Base-by-base conservation (phyloP, 2,329 filamentous ascomycete genomes). In the Arthroderma sp. region DNA sequence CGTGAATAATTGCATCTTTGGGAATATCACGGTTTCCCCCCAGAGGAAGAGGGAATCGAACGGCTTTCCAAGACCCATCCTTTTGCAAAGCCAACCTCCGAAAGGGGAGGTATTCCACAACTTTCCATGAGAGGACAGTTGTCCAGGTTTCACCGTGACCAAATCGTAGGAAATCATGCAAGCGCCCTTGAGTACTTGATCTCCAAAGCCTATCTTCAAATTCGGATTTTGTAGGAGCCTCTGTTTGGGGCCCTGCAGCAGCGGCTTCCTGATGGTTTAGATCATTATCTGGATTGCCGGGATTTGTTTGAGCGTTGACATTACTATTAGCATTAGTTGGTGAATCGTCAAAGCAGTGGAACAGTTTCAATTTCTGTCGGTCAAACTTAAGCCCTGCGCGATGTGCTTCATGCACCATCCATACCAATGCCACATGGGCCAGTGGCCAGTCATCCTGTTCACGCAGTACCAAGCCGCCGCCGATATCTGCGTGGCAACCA, bases 51-150 rank as follows among this genome's bases (percentile, higher is more conserved):
- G 83, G 83, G 80, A 82, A 86, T 4, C 76, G 68, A 51, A 87
- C 86, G 0, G 80, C 77, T 59, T 75, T 78, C 83, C 83, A 87
- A 3, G 46, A 47, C 38, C 53, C 53, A 40, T 57, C 51, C 0
- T 66, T 45, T 48, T 76, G 74, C 3, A 86, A 65, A 51, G 86
- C 83, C 80, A 87, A 85, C 31, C 83, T 68, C 1, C 80, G 72
- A 62, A 87, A 84, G 0, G 83, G 83, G 11, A 86, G 65, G 54
- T 80, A 85, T 55, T 87, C 83, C 81, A 86, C 82, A 10, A 83
- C 55, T 39, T 77, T 80, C 82, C 83, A 86, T 1, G 69, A 71
- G 0, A 78, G 51, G 1, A 83, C 78, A 0, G 75, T 70, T 3
- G 64, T 46, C 30, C 51, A 53, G 0, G 66, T 56, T 1, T 80